These are phyloP conservation scores for Microstroma glucosiphilum DNA, from an alignment of 1,284 basidiomycete genomes.

Conservation along the genomic window DNA sequence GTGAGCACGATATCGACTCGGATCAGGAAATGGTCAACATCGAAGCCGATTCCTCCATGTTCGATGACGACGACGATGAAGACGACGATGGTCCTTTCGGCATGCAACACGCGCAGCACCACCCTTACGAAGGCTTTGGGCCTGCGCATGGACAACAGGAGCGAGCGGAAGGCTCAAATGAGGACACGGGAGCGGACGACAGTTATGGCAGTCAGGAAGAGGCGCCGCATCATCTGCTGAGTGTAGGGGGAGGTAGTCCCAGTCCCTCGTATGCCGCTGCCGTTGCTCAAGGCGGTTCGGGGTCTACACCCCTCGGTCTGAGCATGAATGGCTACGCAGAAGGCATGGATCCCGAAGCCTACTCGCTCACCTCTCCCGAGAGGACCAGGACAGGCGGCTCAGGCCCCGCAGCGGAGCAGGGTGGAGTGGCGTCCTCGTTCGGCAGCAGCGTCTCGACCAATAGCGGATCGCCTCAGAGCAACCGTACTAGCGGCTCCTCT, in stretches of 20 bases:
- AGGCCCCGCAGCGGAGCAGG: neutral
- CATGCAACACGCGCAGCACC: slow-evolving; percentile 18
- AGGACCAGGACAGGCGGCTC: neutral
- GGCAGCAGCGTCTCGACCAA: neutral
- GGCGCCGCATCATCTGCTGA: slow-evolving; percentile 29
- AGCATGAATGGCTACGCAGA: too few relatives aligned
- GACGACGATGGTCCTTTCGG: slow-evolving; percentile 18
- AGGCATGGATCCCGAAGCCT: neutral
- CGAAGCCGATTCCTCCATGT: slow-evolving; percentile 20
- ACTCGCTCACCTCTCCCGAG: slow-evolving; percentile 13
- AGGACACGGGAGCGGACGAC: neutral
- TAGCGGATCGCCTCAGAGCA: neutral
- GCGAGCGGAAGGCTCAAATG: neutral
- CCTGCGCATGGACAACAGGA: neutral
- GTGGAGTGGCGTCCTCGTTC: neutral
- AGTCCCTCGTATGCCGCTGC: neutral
- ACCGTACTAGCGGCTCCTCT: too few relatives aligned
- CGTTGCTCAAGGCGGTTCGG: neutral
- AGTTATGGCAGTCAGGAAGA: slow-evolving; percentile 11
- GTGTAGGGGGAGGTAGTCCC: slow-evolving; percentile 12
- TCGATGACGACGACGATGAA: slow-evolving; percentile 27
- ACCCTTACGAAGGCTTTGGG: too few relatives aligned
- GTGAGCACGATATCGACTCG: slow-evolving; percentile 19
- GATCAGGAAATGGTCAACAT: slow-evolving; percentile 23
- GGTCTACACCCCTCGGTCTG: slow-evolving; percentile 1